Evolutionary conservation across 164 flowering plant species (phyloP).

Genomic region (Vitis labrusca): DNA sequence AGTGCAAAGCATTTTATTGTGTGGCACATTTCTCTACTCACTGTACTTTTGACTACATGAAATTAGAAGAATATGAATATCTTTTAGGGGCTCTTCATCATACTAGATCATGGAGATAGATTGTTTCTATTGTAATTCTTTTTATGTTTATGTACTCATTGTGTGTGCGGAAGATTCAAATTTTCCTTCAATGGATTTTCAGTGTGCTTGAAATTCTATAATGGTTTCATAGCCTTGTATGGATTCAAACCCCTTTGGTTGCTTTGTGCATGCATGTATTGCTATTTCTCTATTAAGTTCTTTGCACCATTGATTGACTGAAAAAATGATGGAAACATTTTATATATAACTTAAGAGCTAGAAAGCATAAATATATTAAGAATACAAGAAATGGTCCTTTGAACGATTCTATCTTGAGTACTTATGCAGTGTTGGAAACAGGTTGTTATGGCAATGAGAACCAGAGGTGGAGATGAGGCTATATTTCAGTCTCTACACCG

Average conservation of each 20-base stretch:
- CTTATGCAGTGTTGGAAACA: slow-evolving; percentile 25
- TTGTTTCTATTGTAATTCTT: no score
- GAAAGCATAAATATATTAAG: not conserved
- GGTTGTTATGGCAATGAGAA: slow-evolving; percentile 81
- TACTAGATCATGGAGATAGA: no score
- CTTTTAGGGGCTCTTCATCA: no score
- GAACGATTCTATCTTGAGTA: not conserved
- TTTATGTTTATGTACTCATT: no score
- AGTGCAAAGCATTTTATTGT: no score
- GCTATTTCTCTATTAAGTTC: not conserved
- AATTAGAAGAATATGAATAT: no score
- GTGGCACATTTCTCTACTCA: no score
- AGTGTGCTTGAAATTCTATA: not conserved
- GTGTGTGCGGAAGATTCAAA: no score
- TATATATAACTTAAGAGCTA: not conserved
- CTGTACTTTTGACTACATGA: no score
- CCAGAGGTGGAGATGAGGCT: slow-evolving; percentile 77
- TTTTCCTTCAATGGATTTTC: not conserved
- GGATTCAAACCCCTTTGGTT: not conserved
- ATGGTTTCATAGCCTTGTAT: not conserved
- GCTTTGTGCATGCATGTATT: not conserved
- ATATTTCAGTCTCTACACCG: slow-evolving; percentile 65
- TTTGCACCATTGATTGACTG: no score
- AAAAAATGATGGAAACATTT: not conserved
- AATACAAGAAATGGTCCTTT: not conserved